Evolutionary conservation across 169 alveolate species (phyloP).

Genomic region (Plasmodium cynomolgi): DNA sequence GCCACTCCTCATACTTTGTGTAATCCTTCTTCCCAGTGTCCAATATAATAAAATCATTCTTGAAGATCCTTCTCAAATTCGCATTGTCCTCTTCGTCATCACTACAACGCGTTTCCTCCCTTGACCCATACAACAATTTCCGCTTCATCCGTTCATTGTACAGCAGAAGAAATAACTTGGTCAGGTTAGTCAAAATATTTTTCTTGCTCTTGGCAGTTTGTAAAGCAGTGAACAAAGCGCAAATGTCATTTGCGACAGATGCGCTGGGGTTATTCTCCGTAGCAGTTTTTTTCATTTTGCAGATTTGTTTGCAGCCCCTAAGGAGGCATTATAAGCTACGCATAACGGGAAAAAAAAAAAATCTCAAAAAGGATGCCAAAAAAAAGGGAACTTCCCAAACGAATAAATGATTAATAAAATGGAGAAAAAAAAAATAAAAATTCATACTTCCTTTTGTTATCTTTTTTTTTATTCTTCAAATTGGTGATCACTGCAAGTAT

Average conservation of each 20-base stretch:
- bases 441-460: background rate
- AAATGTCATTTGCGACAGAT: conserved; percentile 18
- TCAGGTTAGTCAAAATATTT: conserved; percentile 17
- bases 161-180: conserved; percentile 36
- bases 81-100: conserved; percentile 10
- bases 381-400: background rate
- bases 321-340: background rate
- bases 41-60: conserved; percentile 27
- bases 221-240: conserved; percentile 21
- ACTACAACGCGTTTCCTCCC: background rate
- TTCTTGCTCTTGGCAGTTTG: conserved; percentile 34
- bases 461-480: background rate
- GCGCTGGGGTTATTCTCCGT: background rate
- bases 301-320: background rate
- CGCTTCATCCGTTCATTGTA: conserved; percentile 56
- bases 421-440: background rate
- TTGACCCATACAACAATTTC: conserved; percentile 28
- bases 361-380: background rate
- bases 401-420: background rate
- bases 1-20: conserved; percentile 64
- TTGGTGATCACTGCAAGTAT: background rate
- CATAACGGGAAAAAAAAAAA: background rate
- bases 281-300: background rate
- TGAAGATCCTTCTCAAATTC: conserved; percentile 27
- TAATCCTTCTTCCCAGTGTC: background rate